phyloP scores from a whole-genome alignment of 352 stramenopile genomes.

The Phytopythium oedochilum region DNA sequence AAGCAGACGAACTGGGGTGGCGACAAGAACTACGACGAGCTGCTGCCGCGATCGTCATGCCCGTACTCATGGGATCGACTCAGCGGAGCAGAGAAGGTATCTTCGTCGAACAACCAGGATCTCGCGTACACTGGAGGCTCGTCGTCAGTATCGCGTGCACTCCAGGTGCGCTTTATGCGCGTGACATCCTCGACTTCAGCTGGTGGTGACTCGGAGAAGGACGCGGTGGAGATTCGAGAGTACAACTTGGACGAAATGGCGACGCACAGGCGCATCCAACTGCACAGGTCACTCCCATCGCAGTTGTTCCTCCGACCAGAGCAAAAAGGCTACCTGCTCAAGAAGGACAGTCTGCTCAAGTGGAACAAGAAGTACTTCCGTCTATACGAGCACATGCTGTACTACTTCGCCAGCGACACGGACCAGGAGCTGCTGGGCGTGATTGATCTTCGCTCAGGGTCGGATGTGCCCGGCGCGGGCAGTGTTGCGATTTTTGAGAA shows the following conservation, averaged over 20 bases:
- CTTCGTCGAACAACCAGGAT: conserved; percentile 56
- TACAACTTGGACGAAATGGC: conserved; percentile 88
- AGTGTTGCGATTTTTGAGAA: conserved; percentile 85
- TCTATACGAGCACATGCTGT: conserved; percentile 85
- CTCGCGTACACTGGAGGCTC: conserved; percentile 54
- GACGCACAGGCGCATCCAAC: conserved; percentile 70
- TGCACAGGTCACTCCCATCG: conserved; percentile 78
- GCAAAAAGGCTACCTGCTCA: conserved; percentile 75
- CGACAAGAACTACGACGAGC: conserved; percentile 70
- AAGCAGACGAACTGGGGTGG: conserved; percentile 76
- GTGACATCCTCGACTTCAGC: conserved; percentile 71
- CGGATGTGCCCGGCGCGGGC: conserved; percentile 61
- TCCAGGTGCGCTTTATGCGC: conserved; percentile 87
- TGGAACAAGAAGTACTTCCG: conserved; percentile 89
- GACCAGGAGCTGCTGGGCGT: conserved; percentile 84
- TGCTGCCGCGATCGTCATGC: conserved; percentile 65
- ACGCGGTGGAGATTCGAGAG: conserved; percentile 80
- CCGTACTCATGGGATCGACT: conserved; percentile 87
- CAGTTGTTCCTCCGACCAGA: conserved; percentile 76
- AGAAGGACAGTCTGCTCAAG: conserved; percentile 88
- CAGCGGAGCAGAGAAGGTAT: conserved; percentile 59
- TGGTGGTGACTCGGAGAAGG: conserved; percentile 55
- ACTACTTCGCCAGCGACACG: conserved; percentile 84
- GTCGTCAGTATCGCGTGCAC: conserved; percentile 44
- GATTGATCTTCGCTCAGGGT: conserved; percentile 69